Evolutionary conservation across 129 eudicot genomes (phyloP), one percentile per base, ranked within the genome.

Genomic region (Glebionis coronaria): DNA sequence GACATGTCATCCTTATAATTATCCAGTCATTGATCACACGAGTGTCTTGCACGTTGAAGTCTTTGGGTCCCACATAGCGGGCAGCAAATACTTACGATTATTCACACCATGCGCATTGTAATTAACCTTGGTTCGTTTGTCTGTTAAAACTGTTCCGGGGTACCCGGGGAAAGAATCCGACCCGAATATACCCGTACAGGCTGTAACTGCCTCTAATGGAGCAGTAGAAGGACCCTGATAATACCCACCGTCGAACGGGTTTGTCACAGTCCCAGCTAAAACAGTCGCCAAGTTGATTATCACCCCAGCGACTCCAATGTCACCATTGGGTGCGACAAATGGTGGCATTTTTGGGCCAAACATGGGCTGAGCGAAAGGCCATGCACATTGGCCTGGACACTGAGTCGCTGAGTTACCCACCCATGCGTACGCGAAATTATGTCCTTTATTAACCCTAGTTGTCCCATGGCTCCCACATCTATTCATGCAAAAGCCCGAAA

Each of bases 371-470:
- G 78, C 82, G 47, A 86, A 90, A 3, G 97, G 97, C 97, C 97
- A 90, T 0, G 97, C 95, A 56, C 97, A 90, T 64, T 80, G 81
- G 67, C 95, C 97, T 16, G 97, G 95, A 52, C 97, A 90, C 70
- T 82, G 88, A 8, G 73, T 84, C 52, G 59, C 95, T 29, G 97
- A 74, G 82, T 90, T 87, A 19, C 97, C 95, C 38, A 90, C 97
- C 97, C 97, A 90, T 0, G 84, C 84, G 50, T 82, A 90, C 0
- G 92, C 83, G 19, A 65, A 84, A 25, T 73, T 73, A 29, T 67
- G 71, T 3, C 74, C 65, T 51, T 69, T 73, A 21, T 47, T 69
- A 7, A 72, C 68, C 5, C 81, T 79, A 7, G 82, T 72, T 16
- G 88, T 76, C 35, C 89, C 85, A 73, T 90, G 97, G 45, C 77